These are phyloP conservation scores for Gnaphalium uliginosum DNA, from an alignment of 129 eudicot species.

Conservation along the genomic window DNA sequence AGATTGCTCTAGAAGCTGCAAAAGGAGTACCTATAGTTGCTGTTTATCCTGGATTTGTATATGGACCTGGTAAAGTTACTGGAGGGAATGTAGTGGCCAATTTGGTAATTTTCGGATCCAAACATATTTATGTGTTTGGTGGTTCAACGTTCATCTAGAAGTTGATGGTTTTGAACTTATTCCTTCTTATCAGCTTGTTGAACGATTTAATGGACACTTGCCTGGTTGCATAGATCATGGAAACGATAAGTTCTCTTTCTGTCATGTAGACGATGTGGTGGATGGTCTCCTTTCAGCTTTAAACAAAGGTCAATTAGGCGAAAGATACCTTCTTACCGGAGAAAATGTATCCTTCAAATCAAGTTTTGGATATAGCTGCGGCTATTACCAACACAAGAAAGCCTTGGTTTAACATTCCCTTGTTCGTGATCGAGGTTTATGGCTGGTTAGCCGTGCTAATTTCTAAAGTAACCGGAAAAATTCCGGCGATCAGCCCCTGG, in stretches of 20 bases:
- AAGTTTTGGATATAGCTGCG: conserved; percentile 79
- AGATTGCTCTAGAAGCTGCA: conserved; percentile 76
- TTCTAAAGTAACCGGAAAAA: conserved; percentile 62
- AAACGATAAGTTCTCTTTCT: conserved; percentile 57
- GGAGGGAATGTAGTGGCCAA: conserved; percentile 65
- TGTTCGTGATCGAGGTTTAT: conserved; percentile 54
- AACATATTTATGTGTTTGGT: neutral
- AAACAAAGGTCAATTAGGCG: conserved; percentile 61
- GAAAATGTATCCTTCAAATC: conserved; percentile 79
- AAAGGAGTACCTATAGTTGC: conserved; percentile 68
- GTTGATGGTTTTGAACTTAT: neutral
- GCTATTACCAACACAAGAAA: conserved; percentile 52
- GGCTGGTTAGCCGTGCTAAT: conserved; percentile 71
- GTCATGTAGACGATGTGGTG: conserved; percentile 85
- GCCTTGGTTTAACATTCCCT: conserved; percentile 59
- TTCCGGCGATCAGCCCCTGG: conserved; percentile 87
- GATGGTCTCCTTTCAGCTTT: conserved; percentile 74
- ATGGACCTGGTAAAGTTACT: conserved; percentile 78
- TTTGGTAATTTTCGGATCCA: conserved; percentile 37
- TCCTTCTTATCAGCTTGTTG: conserved; percentile 57
- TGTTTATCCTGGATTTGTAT: conserved; percentile 78
- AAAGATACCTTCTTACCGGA: conserved; percentile 90
- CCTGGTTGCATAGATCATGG: conserved; percentile 81
- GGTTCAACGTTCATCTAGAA: neutral
- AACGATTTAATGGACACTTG: conserved; percentile 73